These are phyloP conservation scores for Tetraselmis striata DNA, from an alignment of 139 green algal species.

Conservation along the genomic window DNA sequence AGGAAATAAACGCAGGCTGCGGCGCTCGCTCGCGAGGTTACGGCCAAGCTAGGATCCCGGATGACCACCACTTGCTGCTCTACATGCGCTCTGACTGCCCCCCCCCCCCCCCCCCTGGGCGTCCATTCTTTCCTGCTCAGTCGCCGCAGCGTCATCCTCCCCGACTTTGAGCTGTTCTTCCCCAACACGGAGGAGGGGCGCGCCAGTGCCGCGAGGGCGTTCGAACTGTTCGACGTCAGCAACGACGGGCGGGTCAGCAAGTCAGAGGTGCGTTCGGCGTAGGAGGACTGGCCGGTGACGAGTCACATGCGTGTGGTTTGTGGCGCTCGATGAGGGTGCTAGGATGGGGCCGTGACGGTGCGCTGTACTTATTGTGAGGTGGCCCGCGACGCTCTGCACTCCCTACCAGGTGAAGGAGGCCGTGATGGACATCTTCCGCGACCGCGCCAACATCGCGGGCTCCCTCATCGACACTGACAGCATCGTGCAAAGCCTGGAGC, in stretches of 20 bases:
- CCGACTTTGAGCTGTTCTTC: background rate
- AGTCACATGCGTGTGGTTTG: too few species aligned
- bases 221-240: background rate
- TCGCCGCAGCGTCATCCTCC: background rate
- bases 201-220: background rate
- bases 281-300: too few species aligned
- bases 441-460: background rate
- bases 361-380: too few species aligned
- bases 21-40: too few species aligned
- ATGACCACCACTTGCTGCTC: too few species aligned
- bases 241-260: background rate
- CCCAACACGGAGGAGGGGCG: background rate
- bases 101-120: background rate
- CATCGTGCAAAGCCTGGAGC: background rate
- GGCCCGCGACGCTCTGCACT: too few species aligned
- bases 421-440: background rate
- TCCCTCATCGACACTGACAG: background rate
- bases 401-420: background rate
- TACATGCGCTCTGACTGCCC: too few species aligned
- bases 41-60: too few species aligned
- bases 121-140: background rate
- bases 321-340: too few species aligned
- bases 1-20: too few species aligned
- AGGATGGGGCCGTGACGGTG: too few species aligned
- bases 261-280: background rate